Base-by-base conservation (phyloP, 768 basidiomycete species). In the Amanita phalloides region DNA sequence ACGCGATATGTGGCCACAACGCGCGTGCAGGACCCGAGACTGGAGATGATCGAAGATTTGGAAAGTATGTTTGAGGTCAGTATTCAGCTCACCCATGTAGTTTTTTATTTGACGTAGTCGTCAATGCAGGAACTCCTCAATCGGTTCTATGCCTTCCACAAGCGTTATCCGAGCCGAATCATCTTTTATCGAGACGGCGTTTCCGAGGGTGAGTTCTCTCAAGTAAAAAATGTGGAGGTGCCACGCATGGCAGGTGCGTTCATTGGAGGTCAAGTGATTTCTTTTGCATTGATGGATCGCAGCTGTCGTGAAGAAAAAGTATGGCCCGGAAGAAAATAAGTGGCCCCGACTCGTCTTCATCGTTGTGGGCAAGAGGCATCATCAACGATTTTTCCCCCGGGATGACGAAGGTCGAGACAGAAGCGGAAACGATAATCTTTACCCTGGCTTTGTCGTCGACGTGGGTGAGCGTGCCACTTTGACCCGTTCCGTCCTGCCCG, bases 351-450 rank as follows among this genome's bases (percentile, higher is more conserved):
- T 85, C 0, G 74, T 76, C 0, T 82, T 75, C 56, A 72, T 85
- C 11, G 69, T 82, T 14, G 84, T 85, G 6, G 78, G 77, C 1
- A 86, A 86, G 61, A 66, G 82, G 46, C 83, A 79, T 45, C 80
- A 78, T 37, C 62, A 75, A 7, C 66, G 74, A 5, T 78, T 79
- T 62, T 75, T 79, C 62, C 75, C 75, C 0, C 47, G 51, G 5
- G 39, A 48, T 1, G 47, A 32, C 3, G 39, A 5, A 25, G 33
- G 0, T 44, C 66, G 65, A 1, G 64, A 66, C 41, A 61, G 58
- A 13, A 73, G 77, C 53, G 64, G 56, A 5, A 75, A 68, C 30
- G 77, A 75, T 0, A 82, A 82, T 56, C 74, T 75, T 48, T 69
- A 64, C 0, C 70, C 81, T 0, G 81, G 81, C 0, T 67, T 77